Evolutionary conservation across 2,329 filamentous ascomycete species (phyloP).

Genomic region (Ploettnerulaceae sp.): DNA sequence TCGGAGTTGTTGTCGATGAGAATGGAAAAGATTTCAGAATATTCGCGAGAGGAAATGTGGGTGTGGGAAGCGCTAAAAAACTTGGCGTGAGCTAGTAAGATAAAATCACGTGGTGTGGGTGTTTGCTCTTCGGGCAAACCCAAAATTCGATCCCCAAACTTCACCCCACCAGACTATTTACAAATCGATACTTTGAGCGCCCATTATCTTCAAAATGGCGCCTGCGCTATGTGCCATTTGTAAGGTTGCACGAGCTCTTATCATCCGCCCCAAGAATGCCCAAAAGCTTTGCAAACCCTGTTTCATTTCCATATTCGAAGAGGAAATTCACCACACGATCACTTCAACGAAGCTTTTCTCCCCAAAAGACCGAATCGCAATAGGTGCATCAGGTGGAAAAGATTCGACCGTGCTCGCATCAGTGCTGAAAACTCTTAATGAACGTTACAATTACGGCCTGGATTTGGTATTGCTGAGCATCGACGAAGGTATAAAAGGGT

Average conservation of each 20-base stretch:
- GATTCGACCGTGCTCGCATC: constrained; percentile 95
- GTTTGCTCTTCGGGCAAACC: constrained; percentile 13
- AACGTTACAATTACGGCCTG: constrained; percentile 79
- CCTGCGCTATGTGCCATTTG: constrained; percentile 74
- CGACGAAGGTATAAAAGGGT: constrained; percentile 96
- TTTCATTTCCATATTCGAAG: constrained; percentile 83
- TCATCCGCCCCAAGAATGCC: constrained; percentile 91
- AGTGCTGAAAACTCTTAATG: constrained; percentile 90
- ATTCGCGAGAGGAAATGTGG: constrained; percentile 6
- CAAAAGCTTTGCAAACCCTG: constrained; percentile 88
- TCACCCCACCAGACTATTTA: background rate
- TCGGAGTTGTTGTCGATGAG: constrained; percentile 15
- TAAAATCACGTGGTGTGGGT: background rate
- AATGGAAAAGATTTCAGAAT: constrained; percentile 1
- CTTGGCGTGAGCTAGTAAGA: constrained; percentile 4
- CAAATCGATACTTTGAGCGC: background rate
- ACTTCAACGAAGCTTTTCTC: constrained; percentile 73
- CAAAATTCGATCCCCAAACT: constrained; percentile 9
- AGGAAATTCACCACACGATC: constrained; percentile 92
- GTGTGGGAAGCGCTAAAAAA: constrained; percentile 10
- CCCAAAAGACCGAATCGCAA: constrained; percentile 81
- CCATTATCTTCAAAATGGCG: constrained; percentile 47
- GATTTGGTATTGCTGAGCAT: constrained; percentile 85
- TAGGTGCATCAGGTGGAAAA: constrained; percentile 94
- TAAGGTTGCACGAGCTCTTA: constrained; percentile 71